These are phyloP conservation scores for Xanthoconium stramineum DNA, from an alignment of 768 basidiomycete genomes.

Conservation along the genomic window DNA sequence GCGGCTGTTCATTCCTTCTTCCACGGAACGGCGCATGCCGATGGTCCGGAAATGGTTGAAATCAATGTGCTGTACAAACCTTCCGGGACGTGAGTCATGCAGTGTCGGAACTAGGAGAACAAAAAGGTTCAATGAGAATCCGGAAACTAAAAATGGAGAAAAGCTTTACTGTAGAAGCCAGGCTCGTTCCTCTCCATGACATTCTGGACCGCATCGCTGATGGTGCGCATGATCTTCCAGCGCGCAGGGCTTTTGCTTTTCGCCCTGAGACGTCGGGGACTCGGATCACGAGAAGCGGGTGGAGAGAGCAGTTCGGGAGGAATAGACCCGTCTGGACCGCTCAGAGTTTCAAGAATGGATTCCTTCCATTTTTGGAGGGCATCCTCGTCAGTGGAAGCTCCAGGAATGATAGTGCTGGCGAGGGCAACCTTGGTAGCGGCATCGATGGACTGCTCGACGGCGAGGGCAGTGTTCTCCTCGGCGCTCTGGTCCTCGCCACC, in stretches of 20 bases:
- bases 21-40: slow-evolving; percentile 90
- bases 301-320: slow-evolving; percentile 76
- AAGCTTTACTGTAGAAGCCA: slow-evolving; percentile 65
- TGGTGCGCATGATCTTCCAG: slow-evolving; percentile 78
- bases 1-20: slow-evolving; percentile 82
- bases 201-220: slow-evolving; percentile 74
- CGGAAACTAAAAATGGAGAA: background rate
- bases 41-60: slow-evolving; percentile 98
- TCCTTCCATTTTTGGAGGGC: slow-evolving; percentile 53
- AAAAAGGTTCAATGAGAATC: background rate
- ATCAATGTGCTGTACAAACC: slow-evolving; percentile 82
- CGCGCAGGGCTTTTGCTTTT: slow-evolving; percentile 82
- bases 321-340: slow-evolving; percentile 66
- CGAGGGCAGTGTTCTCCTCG: slow-evolving; percentile 54
- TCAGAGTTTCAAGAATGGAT: slow-evolving; percentile 55
- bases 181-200: slow-evolving; percentile 61
- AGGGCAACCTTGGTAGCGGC: slow-evolving; percentile 64
- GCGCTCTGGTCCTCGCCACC: slow-evolving; percentile 56
- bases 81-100: slow-evolving; percentile 69
- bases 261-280: slow-evolving; percentile 67
- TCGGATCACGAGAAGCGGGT: slow-evolving; percentile 77
- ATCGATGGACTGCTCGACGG: slow-evolving; percentile 66
- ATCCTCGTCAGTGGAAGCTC: slow-evolving; percentile 38
- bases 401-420: slow-evolving; percentile 39
- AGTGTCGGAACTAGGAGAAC: slow-evolving; percentile 56